Evolutionary conservation across 305 asterid genomes (phyloP).

Genomic region (Fraxinus paxiana): DNA sequence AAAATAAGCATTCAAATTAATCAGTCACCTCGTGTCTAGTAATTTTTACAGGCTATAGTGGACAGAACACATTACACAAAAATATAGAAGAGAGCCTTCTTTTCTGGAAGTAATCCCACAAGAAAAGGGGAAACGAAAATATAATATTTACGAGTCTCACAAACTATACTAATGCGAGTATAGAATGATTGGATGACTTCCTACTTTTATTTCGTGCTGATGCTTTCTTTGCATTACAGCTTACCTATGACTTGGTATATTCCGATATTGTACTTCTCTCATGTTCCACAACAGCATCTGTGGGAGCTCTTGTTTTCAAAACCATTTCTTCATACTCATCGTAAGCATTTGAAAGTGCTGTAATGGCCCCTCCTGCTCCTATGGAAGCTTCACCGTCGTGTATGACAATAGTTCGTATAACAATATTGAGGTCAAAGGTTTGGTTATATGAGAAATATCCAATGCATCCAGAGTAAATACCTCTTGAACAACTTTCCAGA

Average conservation of each 20-base stretch:
- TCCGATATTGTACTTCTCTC: slow-evolving; percentile 15
- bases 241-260: neutral
- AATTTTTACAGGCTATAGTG: too few species aligned
- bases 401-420: slow-evolving; percentile 67
- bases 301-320: slow-evolving; percentile 78
- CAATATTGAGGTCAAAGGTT: slow-evolving; percentile 93
- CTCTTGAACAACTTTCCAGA: slow-evolving; percentile 76
- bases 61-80: neutral
- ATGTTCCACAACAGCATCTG: slow-evolving; percentile 49
- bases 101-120: neutral
- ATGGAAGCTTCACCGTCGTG: slow-evolving; percentile 73
- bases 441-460: slow-evolving; percentile 90
- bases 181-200: neutral
- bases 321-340: slow-evolving; percentile 94
- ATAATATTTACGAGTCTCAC: neutral
- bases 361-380: slow-evolving; percentile 96
- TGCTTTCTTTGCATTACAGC: neutral
- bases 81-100: neutral
- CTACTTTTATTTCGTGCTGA: neutral
- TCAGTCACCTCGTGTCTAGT: too few species aligned
- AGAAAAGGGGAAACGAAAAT: neutral
- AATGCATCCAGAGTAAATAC: slow-evolving; percentile 95
- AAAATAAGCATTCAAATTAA: too few species aligned
- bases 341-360: slow-evolving; percentile 69
- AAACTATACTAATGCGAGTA: neutral